phyloP scores from a whole-genome alignment of 192 early-diverging fungal genomes.

The Kickxella alabastrina region DNA sequence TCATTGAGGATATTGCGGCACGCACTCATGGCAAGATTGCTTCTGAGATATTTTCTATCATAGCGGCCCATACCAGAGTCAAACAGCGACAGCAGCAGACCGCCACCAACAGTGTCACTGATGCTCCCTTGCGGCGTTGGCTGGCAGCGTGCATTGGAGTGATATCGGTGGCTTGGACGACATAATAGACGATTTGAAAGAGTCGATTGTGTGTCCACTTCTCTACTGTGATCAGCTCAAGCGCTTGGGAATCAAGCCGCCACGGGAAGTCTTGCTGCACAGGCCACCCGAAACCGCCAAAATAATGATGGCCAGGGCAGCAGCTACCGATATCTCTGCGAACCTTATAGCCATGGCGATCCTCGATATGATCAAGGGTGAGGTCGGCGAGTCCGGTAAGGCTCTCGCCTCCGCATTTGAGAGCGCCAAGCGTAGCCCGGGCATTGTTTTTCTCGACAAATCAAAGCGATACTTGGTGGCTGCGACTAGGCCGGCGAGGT shows the following conservation, averaged over 20 bases:
- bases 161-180: slow-evolving; percentile 77
- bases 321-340: slow-evolving; percentile 72
- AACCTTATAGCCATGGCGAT: slow-evolving; percentile 79
- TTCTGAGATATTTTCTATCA: slow-evolving; percentile 20
- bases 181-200: slow-evolving; percentile 69
- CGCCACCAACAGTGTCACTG: too few species aligned
- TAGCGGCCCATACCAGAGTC: neutral
- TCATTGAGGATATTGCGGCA: slow-evolving; percentile 5
- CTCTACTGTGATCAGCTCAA: slow-evolving; percentile 61
- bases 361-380: slow-evolving; percentile 80
- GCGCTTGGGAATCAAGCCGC: slow-evolving; percentile 65
- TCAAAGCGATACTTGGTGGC: slow-evolving; percentile 81
- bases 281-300: slow-evolving; percentile 94
- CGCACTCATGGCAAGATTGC: slow-evolving; percentile 18
- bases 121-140: too few species aligned
- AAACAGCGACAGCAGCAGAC: too few species aligned
- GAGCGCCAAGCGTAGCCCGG: slow-evolving; percentile 67
- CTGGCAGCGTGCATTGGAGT: slow-evolving; percentile 64
- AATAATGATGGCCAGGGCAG: slow-evolving; percentile 81
- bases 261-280: slow-evolving; percentile 78
- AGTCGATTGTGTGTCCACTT: slow-evolving; percentile 76
- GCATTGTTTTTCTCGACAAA: slow-evolving; percentile 89
- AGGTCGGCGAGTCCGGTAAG: slow-evolving; percentile 94
- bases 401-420: slow-evolving; percentile 72
- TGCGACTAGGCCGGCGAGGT: slow-evolving; percentile 66